Conservation (phyloP, 495 filamentous ascomycete species). For the Xylaria telfairii region DNA sequence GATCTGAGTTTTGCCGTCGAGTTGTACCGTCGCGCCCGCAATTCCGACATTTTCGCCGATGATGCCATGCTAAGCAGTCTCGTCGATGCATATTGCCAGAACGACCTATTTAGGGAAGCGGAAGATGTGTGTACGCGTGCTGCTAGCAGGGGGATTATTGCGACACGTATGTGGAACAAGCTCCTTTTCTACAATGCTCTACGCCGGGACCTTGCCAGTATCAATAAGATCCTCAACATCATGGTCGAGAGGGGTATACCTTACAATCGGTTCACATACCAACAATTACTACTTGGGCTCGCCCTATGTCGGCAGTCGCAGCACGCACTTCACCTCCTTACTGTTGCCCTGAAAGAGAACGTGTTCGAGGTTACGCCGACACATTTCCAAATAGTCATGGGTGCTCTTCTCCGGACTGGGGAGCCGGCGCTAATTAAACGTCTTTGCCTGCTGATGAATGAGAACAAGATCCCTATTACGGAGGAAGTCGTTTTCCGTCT, state of each 20-base stretch:
- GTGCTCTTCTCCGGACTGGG: conserved; percentile 46
- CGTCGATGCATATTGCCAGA: conserved; percentile 72
- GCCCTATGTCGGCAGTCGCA: conserved; percentile 64
- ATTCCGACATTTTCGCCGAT: conserved; percentile 31
- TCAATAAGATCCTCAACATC: conserved; percentile 63
- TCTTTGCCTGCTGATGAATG: conserved; percentile 44
- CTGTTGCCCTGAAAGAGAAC: conserved; percentile 61
- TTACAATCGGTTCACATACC: conserved; percentile 75
- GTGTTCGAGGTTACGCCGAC: conserved; percentile 65
- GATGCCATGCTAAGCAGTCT: conserved; percentile 65
- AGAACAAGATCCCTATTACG: conserved; percentile 38
- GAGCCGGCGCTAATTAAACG: conserved; percentile 41
- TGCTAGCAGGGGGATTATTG: conserved; percentile 46
- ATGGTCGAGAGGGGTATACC: conserved; percentile 66
- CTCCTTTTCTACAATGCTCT: conserved; percentile 72
- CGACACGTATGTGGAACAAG: conserved; percentile 78
- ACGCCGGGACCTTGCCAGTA: conserved; percentile 64
- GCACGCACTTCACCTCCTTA: conserved; percentile 70
- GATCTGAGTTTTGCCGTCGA: conserved; percentile 72
- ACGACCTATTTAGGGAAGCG: conserved; percentile 63
- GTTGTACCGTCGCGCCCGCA: conserved; percentile 63
- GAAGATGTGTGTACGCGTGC: conserved; percentile 60
- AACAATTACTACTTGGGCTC: conserved; percentile 74
- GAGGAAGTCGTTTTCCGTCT: conserved; percentile 40
- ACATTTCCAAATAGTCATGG: conserved; percentile 80